Evolutionary conservation across 2,329 filamentous ascomycete species (phyloP), one percentile per base, ranked within the genome.

Genomic region (Fusarium nanum): DNA sequence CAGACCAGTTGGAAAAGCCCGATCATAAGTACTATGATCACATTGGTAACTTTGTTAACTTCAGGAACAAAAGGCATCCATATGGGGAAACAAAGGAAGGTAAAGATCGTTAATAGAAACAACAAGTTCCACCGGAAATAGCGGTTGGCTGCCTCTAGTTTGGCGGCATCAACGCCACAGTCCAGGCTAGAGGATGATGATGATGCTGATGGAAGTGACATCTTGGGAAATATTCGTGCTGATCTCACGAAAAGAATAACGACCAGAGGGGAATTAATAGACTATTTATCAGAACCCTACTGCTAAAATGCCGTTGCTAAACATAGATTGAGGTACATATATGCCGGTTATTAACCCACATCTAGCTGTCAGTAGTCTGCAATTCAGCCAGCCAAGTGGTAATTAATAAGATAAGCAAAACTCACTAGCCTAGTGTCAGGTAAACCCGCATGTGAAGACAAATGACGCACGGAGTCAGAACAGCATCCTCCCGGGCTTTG

Each of bases 61-160:
- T 69, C 54, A 4, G 67, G 67, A 9, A 45, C 34, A 6, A 69
- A 22, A 7, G 67, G 67, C 47, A 69, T 55, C 67, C 67, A 69
- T 48, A 69, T 57, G 3, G 67, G 67, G 30, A 69, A 69, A 12
- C 61, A 16, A n/a, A 69, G 60, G 46, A 69, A 69, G 16, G n/a
- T 34, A 8, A 66, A 65, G 16, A 69, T 61, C 14, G 57, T 54
- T 1, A 55, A 20, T 11, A 69, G 46, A 18, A 69, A 65, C 5
- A 69, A 47, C 9, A 69, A 12, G 23, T 69, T 69, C 67, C 67
- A 69, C 20, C 65, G 67, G 44, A 69, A 32, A 52, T 69, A 69
- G 7, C 65, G 52, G 32, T 69, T 69, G 6, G 67, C 67, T 66
- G 55, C 55, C 34, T 69, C 65, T 4, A 69, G 52, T 18, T 69